Percentiles rank a stretch among this genome's conserved stretches.
phyloP scores from a whole-genome alignment of 1,284 basidiomycete species.

The Peniophora sp. region DNA sequence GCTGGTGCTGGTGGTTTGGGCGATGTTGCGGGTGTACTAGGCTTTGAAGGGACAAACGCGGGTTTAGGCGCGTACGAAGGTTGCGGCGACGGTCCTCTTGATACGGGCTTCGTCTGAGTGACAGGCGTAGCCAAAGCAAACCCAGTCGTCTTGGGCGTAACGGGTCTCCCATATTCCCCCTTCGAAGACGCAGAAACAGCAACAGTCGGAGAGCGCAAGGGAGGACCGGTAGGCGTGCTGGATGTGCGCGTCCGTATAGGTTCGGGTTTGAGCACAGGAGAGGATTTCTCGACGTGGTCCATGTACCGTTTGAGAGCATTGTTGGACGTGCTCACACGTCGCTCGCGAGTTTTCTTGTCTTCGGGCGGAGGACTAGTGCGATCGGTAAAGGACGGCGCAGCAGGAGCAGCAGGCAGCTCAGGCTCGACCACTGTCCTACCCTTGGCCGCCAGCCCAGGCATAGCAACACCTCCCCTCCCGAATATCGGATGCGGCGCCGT shows the following conservation, averaged over 20 bases:
- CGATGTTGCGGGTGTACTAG: neutral
- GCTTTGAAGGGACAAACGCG: neutral
- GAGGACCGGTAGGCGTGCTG: conserved; percentile 20
- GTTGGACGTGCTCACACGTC: conserved; percentile 26
- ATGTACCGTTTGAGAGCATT: conserved; percentile 25
- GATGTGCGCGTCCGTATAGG: conserved; percentile 26
- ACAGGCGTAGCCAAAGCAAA: neutral
- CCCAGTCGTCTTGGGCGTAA: neutral
- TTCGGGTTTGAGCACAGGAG: conserved; percentile 1
- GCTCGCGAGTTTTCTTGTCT: conserved; percentile 14
- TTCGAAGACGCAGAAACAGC: conserved; percentile 15
- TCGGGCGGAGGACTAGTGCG: neutral
- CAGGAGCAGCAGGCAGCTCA: too few species aligned
- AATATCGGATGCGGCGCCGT: conserved; percentile 63
- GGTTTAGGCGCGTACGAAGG: conserved; percentile 15
- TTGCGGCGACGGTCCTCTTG: neutral
- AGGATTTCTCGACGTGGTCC: conserved; percentile 22
- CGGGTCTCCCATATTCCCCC: conserved; percentile 1
- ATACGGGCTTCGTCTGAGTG: neutral
- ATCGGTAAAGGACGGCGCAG: conserved; percentile 10
- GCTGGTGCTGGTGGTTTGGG: neutral
- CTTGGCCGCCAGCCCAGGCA: conserved; percentile 54
- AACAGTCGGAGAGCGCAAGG: too few species aligned
- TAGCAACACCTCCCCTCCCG: conserved; percentile 63
- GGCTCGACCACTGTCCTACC: conserved; percentile 6